phyloP scores from a whole-genome alignment of 352 stramenopile genomes.

The Phytopythium litorale region DNA sequence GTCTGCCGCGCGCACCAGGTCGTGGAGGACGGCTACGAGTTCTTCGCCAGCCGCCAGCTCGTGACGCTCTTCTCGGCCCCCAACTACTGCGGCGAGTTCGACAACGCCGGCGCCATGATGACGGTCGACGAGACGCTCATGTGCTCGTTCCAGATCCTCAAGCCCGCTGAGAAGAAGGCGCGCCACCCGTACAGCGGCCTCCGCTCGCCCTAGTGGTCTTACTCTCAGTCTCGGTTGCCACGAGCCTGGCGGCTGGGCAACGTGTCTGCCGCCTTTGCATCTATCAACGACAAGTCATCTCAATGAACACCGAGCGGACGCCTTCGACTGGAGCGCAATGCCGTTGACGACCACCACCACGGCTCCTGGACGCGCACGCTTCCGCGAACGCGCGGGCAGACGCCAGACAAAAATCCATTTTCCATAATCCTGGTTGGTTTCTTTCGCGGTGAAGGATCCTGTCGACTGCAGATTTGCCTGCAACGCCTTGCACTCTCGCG shows the following conservation, averaged over 20 bases:
- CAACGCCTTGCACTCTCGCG: neutral
- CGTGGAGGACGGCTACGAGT: slow-evolving; percentile 89
- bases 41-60: slow-evolving; percentile 94
- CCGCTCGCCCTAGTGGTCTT: slow-evolving; percentile 8
- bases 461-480: neutral
- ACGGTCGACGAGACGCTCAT: slow-evolving; percentile 90
- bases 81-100: slow-evolving; percentile 99
- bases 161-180: slow-evolving; percentile 52
- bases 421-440: too few species aligned
- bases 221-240: too few species aligned
- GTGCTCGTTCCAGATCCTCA: slow-evolving; percentile 73
- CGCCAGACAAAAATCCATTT: too few species aligned
- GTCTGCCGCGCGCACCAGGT: slow-evolving; percentile 96
- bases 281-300: too few species aligned
- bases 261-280: too few species aligned
- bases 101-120: slow-evolving; percentile 98
- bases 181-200: slow-evolving; percentile 35
- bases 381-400: too few species aligned
- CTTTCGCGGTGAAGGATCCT: neutral
- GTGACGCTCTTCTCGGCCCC: slow-evolving; percentile 98
- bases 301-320: too few species aligned
- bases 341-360: too few species aligned
- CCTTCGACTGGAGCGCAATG: too few species aligned
- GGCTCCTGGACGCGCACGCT: too few species aligned
- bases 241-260: too few species aligned